Evolutionary conservation across 2,329 filamentous ascomycete genomes (phyloP).

Genomic region (Talaromyces amestolkiae): DNA sequence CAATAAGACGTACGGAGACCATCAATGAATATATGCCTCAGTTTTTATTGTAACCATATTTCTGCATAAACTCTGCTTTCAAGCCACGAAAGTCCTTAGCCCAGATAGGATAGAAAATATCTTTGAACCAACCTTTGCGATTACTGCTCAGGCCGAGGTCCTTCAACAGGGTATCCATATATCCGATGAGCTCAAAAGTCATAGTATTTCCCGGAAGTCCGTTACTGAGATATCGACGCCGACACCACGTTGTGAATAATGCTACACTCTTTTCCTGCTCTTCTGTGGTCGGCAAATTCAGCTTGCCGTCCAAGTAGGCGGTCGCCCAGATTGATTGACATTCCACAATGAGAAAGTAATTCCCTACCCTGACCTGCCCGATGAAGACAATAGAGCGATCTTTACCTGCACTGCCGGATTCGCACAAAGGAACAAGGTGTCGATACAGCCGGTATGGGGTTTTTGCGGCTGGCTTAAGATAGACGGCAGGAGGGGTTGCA

Average conservation of each 20-base stretch:
- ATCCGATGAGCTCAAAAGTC: constrained; percentile 14
- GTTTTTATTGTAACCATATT: background rate
- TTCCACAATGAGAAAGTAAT: constrained; percentile 16
- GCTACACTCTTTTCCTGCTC: constrained; percentile 14
- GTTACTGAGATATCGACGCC: constrained; percentile 12
- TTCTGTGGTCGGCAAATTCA: constrained; percentile 9
- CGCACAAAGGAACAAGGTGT: constrained; percentile 13
- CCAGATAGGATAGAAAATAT: constrained; percentile 9
- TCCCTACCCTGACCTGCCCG: constrained; percentile 15
- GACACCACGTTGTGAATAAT: constrained; percentile 13
- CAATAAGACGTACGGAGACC: too few relatives aligned
- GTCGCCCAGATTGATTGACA: constrained; percentile 16
- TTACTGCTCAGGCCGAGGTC: constrained; percentile 8
- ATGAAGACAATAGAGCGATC: constrained; percentile 15
- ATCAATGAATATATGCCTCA: too few relatives aligned
- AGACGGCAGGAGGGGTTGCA: constrained; percentile 12
- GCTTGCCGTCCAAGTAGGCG: constrained; percentile 13
- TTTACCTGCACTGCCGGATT: constrained; percentile 13
- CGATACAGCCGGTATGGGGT: constrained; percentile 16
- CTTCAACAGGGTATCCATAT: constrained; percentile 11
- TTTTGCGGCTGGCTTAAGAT: constrained; percentile 5
- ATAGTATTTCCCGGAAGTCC: constrained; percentile 7
- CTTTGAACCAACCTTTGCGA: constrained; percentile 13
- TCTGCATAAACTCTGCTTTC: constrained; percentile 13
- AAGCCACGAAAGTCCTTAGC: constrained; percentile 9